These are phyloP conservation scores for Saprolegnia diclina DNA, from an alignment of 352 stramenopile genomes.

Conservation along the genomic window DNA sequence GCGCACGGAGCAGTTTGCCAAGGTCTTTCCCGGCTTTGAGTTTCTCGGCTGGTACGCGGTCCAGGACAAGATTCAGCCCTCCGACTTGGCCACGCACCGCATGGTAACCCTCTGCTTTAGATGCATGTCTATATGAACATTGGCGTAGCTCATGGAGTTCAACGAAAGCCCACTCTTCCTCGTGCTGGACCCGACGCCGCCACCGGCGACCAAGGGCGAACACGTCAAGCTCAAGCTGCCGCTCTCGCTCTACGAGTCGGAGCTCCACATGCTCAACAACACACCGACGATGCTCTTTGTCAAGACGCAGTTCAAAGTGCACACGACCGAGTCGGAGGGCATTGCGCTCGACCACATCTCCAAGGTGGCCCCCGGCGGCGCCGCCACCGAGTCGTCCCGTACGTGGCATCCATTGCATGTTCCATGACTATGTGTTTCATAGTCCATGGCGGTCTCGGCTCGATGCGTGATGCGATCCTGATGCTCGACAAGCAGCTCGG, in stretches of 20 bases:
- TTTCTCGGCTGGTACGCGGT: slow-evolving; percentile 86
- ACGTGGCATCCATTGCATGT: slow-evolving; percentile 23
- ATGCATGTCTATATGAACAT: neutral
- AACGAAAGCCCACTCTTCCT: slow-evolving; percentile 81
- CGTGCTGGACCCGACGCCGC: slow-evolving; percentile 44
- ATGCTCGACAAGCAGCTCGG: slow-evolving; percentile 82
- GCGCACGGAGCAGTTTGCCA: slow-evolving; percentile 44
- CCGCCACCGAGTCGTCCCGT: slow-evolving; percentile 68
- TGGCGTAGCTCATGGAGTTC: slow-evolving; percentile 75
- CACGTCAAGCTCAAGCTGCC: slow-evolving; percentile 86
- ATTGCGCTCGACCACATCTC: slow-evolving; percentile 87
- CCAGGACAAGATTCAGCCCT: slow-evolving; percentile 55
- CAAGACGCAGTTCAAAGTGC: slow-evolving; percentile 80
- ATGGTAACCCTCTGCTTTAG: slow-evolving; percentile 34
- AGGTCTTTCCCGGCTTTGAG: slow-evolving; percentile 84
- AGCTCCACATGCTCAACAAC: slow-evolving; percentile 79
- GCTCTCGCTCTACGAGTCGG: slow-evolving; percentile 78
- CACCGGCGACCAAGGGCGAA: slow-evolving; percentile 42
- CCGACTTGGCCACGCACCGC: slow-evolving; percentile 69
- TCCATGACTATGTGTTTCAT: slow-evolving; percentile 7
- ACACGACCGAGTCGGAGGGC: slow-evolving; percentile 80
- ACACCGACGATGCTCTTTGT: slow-evolving; percentile 87
- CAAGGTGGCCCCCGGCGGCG: slow-evolving; percentile 70
- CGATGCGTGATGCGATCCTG: slow-evolving; percentile 74
- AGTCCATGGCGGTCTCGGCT: slow-evolving; percentile 78